Base-by-base conservation (phyloP, 495 filamentous ascomycete species). In the Neurospora sp. region DNA sequence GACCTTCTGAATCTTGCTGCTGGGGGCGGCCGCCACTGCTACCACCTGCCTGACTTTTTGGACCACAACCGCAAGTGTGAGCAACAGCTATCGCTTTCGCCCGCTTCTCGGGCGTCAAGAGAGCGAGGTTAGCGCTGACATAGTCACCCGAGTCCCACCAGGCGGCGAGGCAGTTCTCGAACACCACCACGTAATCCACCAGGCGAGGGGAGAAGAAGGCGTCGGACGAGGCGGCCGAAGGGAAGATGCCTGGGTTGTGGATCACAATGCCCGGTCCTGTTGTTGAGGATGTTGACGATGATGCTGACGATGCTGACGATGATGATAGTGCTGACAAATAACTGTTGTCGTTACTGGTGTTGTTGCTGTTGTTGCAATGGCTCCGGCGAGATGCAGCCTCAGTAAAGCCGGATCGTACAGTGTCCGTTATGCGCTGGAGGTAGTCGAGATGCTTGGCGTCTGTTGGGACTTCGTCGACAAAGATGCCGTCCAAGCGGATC, bases 231-330 rank as follows among this genome's bases (percentile, higher is more conserved):
- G 74, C 71, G 18, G 40, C 41, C 23, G 77, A 69, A 14, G 76
- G 73, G 66, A 77, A 75, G 11, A 80, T 74, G 2, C 79, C 80
- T 38, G 77, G 80, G 71, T 80, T 81, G 75, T 76, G 79, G 39
- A 76, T 72, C 12, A 80, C 46, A 16, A 70, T 62, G 10, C 54
- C 54, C 4, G 23, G 23, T 16, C 23, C 23, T 35, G 54, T 35
- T 7, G 38, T 27, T 59, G 23, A 18, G n/a, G 31, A 18, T 59
- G 35, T 14, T 31, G 14, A 7, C 27, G 69, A 5, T 1, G 20
- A 31, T 41, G 35, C 59, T 66, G 54, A 31, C 8, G 37, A 35
- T 35, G 35, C 35, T 35, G 35, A 35, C 27, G 69, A 9, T 2
- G 20, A 31, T 41, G 35, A 69, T 14, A 0, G n/a, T 71, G 16